These are phyloP conservation scores for Ascochyta lentis DNA, from an alignment of 2,329 filamentous ascomycete genomes.

Conservation along the genomic window DNA sequence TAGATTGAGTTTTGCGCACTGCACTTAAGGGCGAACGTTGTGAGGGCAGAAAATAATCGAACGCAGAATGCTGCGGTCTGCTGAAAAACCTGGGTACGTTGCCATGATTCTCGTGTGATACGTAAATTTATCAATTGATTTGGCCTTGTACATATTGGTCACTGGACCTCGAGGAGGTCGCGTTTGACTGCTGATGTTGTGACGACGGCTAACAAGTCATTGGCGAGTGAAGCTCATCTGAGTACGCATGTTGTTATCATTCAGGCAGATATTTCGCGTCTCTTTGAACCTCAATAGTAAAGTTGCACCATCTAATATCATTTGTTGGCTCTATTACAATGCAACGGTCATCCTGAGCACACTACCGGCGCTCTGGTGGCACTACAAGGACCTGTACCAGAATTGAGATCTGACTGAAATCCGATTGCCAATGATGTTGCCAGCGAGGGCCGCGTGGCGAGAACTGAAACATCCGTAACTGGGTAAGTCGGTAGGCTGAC, in stretches of 20 bases:
- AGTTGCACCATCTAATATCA: too few relatives aligned
- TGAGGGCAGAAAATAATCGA: too few relatives aligned
- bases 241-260: neutral
- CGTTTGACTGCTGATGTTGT: neutral
- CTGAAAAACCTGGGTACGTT: neutral
- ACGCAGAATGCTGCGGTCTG: neutral
- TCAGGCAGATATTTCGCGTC: neutral
- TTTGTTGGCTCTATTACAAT: too few relatives aligned
- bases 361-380: neutral
- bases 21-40: too few relatives aligned
- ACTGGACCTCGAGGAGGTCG: neutral
- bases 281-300: too few relatives aligned
- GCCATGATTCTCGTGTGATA: neutral
- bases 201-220: neutral
- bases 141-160: neutral
- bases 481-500: conserved; percentile 7
- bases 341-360: neutral
- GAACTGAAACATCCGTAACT: conserved; percentile 1
- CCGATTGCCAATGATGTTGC: neutral
- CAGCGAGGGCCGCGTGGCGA: conserved; percentile 8
- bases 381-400: neutral
- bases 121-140: neutral
- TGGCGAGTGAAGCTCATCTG: neutral
- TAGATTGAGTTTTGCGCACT: too few relatives aligned
- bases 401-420: neutral